Evolutionary conservation across 306 rosid species (phyloP), one percentile per base, ranked within the genome.

Genomic region (Inga laurina): DNA sequence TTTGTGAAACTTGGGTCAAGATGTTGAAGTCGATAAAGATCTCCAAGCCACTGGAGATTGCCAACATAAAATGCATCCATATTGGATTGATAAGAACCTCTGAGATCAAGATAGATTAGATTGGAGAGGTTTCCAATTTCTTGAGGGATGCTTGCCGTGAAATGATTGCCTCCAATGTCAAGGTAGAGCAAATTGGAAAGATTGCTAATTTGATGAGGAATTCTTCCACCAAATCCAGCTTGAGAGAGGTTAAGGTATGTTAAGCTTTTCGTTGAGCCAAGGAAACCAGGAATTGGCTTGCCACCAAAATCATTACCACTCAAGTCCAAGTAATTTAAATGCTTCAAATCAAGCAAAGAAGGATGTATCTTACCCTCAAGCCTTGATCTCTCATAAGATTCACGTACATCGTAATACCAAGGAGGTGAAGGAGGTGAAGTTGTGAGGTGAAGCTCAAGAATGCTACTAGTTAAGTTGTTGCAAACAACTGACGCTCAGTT

Each of bases 101-200:
- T 10, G 4, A 81, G 14, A 52, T 46, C 3, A 21, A 82, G 79
- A 15, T 46, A 19, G 16, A 44, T 15, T 56, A 72, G 13, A 24
- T 83, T 61, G 1, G 87, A 15, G 39, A 80, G 84, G 19, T 84
- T 84, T 2, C 1, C 49, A 84, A 80, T 45, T 46, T 80, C 78
- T 9, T 41, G 46, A 1, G 87, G 81, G 19, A 84, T 57, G 19
- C 8, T 6, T 66, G 81, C 73, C 0, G 0, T 10, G 18, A 16
- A 22, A 54, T 18, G 13, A 75, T 52, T 19, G 5, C 74, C 27
- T 11, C 12, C 1, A 8, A 75, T 46, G 37, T 75, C 79, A 56
- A 75, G 69, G 44, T 37, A 69, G 30, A 37, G 15, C 49, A 69
- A 69, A 21, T 39, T 69, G 49, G 74, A 69, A 19, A 69, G 49